Percentiles rank a stretch among this genome's conserved stretches.
phyloP scores from a whole-genome alignment of 2,329 filamentous ascomycete species.

The Aspergillus clavatus region DNA sequence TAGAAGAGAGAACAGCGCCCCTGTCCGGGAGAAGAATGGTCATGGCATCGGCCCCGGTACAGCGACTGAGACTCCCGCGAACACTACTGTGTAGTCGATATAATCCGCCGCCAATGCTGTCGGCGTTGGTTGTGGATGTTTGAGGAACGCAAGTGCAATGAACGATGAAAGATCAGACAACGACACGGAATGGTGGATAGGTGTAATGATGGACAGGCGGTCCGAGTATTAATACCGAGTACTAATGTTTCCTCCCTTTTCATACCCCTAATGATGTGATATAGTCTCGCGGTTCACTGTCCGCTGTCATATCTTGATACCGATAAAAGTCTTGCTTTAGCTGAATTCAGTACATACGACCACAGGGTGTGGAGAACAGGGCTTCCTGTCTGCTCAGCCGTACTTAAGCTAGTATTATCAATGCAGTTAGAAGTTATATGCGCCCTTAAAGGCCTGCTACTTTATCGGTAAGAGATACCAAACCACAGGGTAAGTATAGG shows the following conservation, averaged over 20 bases:
- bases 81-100: slow-evolving; percentile 1
- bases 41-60: no score
- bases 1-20: slow-evolving; percentile 16
- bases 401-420: not conserved
- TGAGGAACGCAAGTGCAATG: not conserved
- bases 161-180: not conserved
- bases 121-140: not conserved
- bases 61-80: slow-evolving; percentile 11
- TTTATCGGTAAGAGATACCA: not conserved
- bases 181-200: not conserved
- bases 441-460: not conserved
- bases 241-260: not conserved
- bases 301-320: no score
- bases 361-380: slow-evolving; percentile 2
- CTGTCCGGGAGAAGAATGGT: slow-evolving; percentile 23
- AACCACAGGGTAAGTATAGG: not conserved
- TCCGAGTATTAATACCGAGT: not conserved
- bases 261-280: not conserved
- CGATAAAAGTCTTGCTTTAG: no score
- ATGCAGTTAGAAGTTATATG: not conserved
- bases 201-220: not conserved
- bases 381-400: slow-evolving; percentile 4
- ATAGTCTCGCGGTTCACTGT: no score
- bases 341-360: slow-evolving; percentile 2
- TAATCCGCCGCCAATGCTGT: not conserved